phyloP scores from a whole-genome alignment of 1,139 yeast genomes.

The Lodderomyces elongisporus region DNA sequence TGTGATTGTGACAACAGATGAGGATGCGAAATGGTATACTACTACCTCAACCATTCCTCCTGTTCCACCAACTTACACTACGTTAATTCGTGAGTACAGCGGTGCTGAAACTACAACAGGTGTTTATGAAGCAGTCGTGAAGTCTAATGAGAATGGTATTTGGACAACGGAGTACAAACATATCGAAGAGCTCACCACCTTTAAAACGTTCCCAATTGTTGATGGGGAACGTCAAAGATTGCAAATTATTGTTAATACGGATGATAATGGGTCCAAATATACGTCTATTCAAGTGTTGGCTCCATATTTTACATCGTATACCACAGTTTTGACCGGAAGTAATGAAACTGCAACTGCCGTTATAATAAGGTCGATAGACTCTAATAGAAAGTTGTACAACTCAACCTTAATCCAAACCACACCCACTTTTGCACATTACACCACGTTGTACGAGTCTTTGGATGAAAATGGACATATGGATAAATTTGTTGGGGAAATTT shows the following conservation, averaged over 20 bases:
- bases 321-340: background rate
- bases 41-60: conserved; percentile 2
- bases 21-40: background rate
- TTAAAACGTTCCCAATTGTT: background rate
- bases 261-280: background rate
- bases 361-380: background rate
- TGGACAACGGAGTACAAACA: conserved; percentile 1
- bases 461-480: background rate
- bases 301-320: background rate
- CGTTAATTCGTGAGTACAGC: background rate
- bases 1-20: conserved; percentile 1
- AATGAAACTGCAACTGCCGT: background rate
- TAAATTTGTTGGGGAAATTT: background rate
- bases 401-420: background rate
- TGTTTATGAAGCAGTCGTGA: background rate
- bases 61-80: background rate
- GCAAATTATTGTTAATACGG: no score
- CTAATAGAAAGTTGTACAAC: background rate
- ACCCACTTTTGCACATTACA: background rate
- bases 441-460: background rate
- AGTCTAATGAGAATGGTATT: background rate
- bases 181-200: background rate
- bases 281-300: background rate
- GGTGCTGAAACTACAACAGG: background rate
- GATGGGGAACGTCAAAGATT: no score